These are phyloP conservation scores for Trametes maxima DNA, from an alignment of 768 basidiomycete species.

Conservation along the genomic window DNA sequence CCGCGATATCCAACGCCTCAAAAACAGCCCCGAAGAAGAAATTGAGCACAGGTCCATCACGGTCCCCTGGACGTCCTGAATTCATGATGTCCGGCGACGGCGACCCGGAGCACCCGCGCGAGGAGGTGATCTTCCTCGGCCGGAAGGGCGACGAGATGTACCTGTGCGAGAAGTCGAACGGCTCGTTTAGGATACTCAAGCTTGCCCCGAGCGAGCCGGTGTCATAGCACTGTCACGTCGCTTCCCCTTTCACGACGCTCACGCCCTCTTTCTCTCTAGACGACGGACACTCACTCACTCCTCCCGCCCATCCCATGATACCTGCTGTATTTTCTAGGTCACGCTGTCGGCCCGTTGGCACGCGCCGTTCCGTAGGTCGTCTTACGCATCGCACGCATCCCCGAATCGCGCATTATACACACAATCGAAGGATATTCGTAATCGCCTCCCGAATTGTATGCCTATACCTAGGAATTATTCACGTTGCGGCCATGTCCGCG, in stretches of 20 bases:
- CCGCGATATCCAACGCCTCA: conserved; percentile 26
- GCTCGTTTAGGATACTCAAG: conserved; percentile 74
- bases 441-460: conserved; percentile 14
- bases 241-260: conserved; percentile 2
- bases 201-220: conserved; percentile 48
- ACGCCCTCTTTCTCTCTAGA: conserved; percentile 7
- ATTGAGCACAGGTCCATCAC: conserved; percentile 47
- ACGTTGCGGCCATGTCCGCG: not conserved
- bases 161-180: conserved; percentile 75
- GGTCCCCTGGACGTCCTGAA: conserved; percentile 55
- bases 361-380: not conserved
- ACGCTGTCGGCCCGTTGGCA: conserved; percentile 10
- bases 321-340: conserved; percentile 26
- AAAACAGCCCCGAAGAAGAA: conserved; percentile 45
- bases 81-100: conserved; percentile 48
- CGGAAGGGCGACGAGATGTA: conserved; percentile 77
- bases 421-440: conserved; percentile 9
- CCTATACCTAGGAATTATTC: conserved; percentile 13
- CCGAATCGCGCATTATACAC: not conserved
- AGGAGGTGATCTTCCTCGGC: conserved; percentile 82
- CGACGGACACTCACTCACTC: conserved; percentile 13
- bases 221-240: conserved; percentile 19
- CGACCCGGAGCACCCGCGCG: conserved; percentile 52
- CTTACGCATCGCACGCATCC: conserved; percentile 1
- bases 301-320: conserved; percentile 9